Evolutionary conservation across 1,284 basidiomycete species (phyloP).

Genomic region (Ustilago vetiveriae): DNA sequence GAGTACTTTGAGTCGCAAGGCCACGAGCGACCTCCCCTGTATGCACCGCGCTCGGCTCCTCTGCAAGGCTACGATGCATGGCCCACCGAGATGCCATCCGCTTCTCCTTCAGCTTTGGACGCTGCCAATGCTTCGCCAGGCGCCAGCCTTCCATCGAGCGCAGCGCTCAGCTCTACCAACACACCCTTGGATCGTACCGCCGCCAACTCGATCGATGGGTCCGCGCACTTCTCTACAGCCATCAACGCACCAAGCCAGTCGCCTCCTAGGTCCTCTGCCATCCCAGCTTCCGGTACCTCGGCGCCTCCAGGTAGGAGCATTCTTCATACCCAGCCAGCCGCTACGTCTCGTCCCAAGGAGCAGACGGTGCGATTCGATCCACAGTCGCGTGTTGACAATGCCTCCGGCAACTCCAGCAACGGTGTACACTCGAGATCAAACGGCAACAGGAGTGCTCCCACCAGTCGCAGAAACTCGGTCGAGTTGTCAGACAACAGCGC

Average conservation of each 20-base stretch:
- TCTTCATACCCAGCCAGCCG: constrained; percentile 23
- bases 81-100: constrained; percentile 21
- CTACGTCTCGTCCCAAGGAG: constrained; percentile 18
- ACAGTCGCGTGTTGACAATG: constrained; percentile 28
- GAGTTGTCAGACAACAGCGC: constrained; percentile 26
- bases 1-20: constrained; percentile 35
- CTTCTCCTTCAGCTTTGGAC: not conserved
- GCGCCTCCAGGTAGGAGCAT: constrained; percentile 24
- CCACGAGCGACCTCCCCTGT: constrained; percentile 38
- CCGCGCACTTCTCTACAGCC: not conserved
- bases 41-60: constrained; percentile 44
- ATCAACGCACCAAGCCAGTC: not conserved
- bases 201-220: constrained; percentile 10
- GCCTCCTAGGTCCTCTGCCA: not conserved
- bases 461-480: constrained; percentile 27
- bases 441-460: constrained; percentile 20
- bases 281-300: not conserved
- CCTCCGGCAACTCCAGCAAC: constrained; percentile 2
- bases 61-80: constrained; percentile 36
- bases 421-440: not conserved
- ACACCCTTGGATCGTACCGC: constrained; percentile 20
- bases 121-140: not conserved
- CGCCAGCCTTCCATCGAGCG: constrained; percentile 8
- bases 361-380: constrained; percentile 47
- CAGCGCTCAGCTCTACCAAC: constrained; percentile 5